Percentiles rank a stretch among this genome's conserved stretches.
phyloP scores from a whole-genome alignment of 2,329 filamentous ascomycete species.

The Periconia digitata region DNA sequence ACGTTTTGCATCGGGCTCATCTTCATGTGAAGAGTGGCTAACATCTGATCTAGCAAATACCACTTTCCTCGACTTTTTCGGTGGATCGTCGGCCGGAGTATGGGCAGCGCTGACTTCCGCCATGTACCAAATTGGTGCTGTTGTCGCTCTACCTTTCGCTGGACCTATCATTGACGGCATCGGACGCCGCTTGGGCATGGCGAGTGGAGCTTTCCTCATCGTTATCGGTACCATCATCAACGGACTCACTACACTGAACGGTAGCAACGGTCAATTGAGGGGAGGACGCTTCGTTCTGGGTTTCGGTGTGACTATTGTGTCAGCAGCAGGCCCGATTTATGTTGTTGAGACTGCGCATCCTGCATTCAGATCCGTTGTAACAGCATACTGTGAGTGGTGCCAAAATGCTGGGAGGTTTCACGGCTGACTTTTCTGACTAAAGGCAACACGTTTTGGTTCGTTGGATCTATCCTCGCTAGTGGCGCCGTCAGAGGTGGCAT shows the following conservation, averaged over 20 bases:
- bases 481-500: conserved; percentile 26
- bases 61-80: conserved; percentile 47
- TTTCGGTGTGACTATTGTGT: conserved; percentile 60
- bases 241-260: conserved; percentile 45
- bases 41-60: conserved; percentile 47
- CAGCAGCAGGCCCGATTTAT: conserved; percentile 60
- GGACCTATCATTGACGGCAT: conserved; percentile 50
- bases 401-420: neutral
- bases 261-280: conserved; percentile 53
- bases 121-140: conserved; percentile 53
- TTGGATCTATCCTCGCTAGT: conserved; percentile 37
- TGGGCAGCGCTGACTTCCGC: conserved; percentile 49
- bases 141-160: conserved; percentile 50
- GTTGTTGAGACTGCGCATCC: conserved; percentile 64
- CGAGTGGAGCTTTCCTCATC: conserved; percentile 54
- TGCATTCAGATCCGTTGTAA: conserved; percentile 55
- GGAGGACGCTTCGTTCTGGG: conserved; percentile 61
- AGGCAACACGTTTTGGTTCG: conserved; percentile 47
- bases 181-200: conserved; percentile 50
- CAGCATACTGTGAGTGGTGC: conserved; percentile 36
- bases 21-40: neutral
- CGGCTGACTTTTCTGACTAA: neutral
- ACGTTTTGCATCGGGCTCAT: conserved; percentile 7
- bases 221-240: conserved; percentile 53
- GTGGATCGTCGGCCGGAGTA: conserved; percentile 44